Evolutionary conservation across 1,284 basidiomycete genomes (phyloP).

Genomic region (Phellopilus nigrolimitatus): DNA sequence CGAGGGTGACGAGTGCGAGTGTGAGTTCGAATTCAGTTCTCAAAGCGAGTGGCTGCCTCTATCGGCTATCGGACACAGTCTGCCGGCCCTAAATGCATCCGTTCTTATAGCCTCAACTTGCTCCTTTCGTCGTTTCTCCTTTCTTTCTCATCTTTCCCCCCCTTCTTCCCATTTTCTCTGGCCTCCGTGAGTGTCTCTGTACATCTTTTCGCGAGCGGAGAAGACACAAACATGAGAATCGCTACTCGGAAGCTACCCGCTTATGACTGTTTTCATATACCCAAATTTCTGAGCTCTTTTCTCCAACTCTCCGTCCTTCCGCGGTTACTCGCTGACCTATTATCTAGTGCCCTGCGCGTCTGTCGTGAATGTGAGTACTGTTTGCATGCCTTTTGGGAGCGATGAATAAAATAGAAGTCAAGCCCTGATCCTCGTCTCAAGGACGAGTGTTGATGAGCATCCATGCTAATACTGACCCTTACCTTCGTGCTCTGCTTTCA

Average conservation of each 20-base stretch:
- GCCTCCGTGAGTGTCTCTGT: slow-evolving; percentile 30
- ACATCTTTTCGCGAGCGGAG: slow-evolving; percentile 34
- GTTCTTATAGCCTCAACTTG: slow-evolving; percentile 27
- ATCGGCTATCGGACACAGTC: slow-evolving; percentile 19
- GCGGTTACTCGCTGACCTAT: slow-evolving; percentile 21
- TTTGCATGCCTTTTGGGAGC: slow-evolving; percentile 29
- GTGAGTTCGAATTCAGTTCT: slow-evolving; percentile 20
- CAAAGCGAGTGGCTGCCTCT: too few species aligned
- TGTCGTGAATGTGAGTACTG: slow-evolving; percentile 35
- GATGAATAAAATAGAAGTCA: slow-evolving; percentile 83
- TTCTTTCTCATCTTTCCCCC: slow-evolving; percentile 14
- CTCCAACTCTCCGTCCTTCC: slow-evolving; percentile 14
- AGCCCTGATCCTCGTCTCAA: slow-evolving; percentile 73
- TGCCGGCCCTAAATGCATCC: slow-evolving; percentile 15
- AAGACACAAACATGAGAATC: slow-evolving; percentile 67
- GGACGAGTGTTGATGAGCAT: slow-evolving; percentile 63
- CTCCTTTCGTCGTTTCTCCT: slow-evolving; percentile 24
- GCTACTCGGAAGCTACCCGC: slow-evolving; percentile 74
- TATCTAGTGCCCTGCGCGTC: not conserved
- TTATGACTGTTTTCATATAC: slow-evolving; percentile 69
- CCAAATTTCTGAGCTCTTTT: slow-evolving; percentile 76
- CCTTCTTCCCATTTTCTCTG: slow-evolving; percentile 16
- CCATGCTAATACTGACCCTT: slow-evolving; percentile 82
- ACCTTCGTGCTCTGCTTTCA: slow-evolving; percentile 3
- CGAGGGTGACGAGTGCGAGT: slow-evolving; percentile 15